Base-by-base conservation (phyloP, 1,284 basidiomycete genomes). In the Athelia psychrophila region DNA sequence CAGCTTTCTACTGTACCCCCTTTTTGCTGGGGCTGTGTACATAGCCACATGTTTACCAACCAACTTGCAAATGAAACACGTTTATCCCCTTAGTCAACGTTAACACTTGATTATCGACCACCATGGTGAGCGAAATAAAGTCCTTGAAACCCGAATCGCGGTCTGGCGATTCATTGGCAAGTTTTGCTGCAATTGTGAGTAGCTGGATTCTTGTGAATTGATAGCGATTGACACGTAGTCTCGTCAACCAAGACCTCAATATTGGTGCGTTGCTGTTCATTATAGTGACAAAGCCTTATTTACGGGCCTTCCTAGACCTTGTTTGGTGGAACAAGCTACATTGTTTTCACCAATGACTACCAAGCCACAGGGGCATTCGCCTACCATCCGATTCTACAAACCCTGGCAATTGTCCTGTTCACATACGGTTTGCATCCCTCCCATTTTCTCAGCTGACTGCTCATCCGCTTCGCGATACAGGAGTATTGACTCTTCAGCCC, bases 401-500 rank as follows among this genome's bases (percentile, higher is more conserved):
- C 74, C 23, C 63, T 83, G 2, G 74, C 82, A 1, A 62, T 88
- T 38, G 63, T 68, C 3, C 65, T 75, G 22, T 79, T 88, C 61
- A 78, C 79, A 2, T 86, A 81, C 60, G 84, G 88, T 84, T 54
- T 20, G 70, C 56, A 9, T 33, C 27, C 18, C 40, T 30, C 6
- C 13, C 27, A 30, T 48, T 38, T 13, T n/a, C 13, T 6, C 3
- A 20, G 23, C 48, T 1, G 48, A 38, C 19, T 6, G 6, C 27
- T 45, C 25, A 13, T 30, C 35, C 25, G 13, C 9, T 35, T 16
- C 19, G 47, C 25, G 38, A 33, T 44, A 50, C 57, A 88, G 86
- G 83, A 16, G 79, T 89, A 47, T 55, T 86, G 55, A 87, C 84
- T n/a, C 78, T 91, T 5, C 88, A 91, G 60, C 85, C 87, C 0